Evolutionary conservation across 306 rosid species (phyloP).

Genomic region (Arachis stenosperma): DNA sequence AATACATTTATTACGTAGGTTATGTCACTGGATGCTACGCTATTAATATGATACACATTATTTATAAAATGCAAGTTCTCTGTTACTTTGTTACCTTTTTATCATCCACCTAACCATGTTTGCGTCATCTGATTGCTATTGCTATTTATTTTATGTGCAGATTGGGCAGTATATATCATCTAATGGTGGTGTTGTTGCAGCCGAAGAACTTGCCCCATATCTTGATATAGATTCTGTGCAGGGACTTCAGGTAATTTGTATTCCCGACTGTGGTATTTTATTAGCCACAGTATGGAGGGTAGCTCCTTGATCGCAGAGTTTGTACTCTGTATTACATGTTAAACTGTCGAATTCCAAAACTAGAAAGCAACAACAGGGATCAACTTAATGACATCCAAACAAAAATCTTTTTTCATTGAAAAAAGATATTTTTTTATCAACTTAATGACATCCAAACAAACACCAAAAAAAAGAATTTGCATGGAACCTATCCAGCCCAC

Average conservation of each 20-base stretch:
- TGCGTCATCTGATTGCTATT: constrained; percentile 30
- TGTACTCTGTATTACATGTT: neutral
- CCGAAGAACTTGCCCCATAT: constrained; percentile 97
- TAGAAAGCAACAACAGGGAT: neutral
- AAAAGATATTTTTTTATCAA: too few relatives aligned
- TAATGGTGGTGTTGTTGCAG: constrained; percentile 93
- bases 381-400: neutral
- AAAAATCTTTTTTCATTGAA: too few relatives aligned
- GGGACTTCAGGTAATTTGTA: constrained; percentile 54
- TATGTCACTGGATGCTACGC: neutral
- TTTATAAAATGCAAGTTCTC: neutral
- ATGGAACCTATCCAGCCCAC: neutral
- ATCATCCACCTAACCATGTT: constrained; percentile 27
- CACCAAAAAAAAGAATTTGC: too few relatives aligned
- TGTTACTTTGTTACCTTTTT: constrained; percentile 17
- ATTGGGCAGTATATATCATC: constrained; percentile 93
- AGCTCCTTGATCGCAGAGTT: neutral
- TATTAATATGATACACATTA: neutral
- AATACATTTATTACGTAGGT: constrained; percentile 8
- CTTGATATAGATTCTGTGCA: constrained; percentile 67
- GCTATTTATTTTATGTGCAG: constrained; percentile 53
- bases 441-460: too few relatives aligned
- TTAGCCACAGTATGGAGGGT: neutral
- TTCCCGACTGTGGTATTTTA: constrained; percentile 7
- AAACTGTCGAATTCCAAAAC: neutral